Conservation (phyloP, 2,329 filamentous ascomycete genomes). For the Talaromyces atroroseus region DNA sequence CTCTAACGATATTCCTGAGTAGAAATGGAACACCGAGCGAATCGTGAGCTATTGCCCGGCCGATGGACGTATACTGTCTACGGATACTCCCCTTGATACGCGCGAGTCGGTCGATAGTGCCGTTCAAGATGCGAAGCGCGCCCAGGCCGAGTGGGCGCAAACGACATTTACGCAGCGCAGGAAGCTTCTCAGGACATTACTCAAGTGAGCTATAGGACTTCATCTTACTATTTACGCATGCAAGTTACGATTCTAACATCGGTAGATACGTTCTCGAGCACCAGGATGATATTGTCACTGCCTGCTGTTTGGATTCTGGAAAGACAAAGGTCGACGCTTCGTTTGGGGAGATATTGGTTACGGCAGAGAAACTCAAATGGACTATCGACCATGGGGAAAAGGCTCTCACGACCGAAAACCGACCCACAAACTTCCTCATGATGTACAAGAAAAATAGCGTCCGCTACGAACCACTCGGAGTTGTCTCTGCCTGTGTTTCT, state of each 20-base stretch:
- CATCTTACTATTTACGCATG: background rate
- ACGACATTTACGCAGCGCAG: conserved; percentile 74
- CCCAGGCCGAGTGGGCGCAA: conserved; percentile 70
- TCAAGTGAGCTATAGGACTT: conserved; percentile 49
- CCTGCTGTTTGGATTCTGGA: conserved; percentile 86
- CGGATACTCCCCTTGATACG: conserved; percentile 61
- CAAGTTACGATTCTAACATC: background rate
- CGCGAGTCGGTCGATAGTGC: conserved; percentile 71
- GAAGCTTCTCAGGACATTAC: conserved; percentile 72
- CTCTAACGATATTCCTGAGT: conserved; percentile 7
- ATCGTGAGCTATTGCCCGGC: conserved; percentile 62
- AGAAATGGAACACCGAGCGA: conserved; percentile 36
- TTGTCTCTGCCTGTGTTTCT: conserved; percentile 85
- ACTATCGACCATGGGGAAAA: conserved; percentile 85
- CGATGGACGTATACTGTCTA: conserved; percentile 75
- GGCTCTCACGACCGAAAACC: conserved; percentile 63
- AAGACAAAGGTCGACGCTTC: conserved; percentile 95
- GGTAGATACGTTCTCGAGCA: conserved; percentile 71
- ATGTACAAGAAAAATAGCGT: conserved; percentile 91
- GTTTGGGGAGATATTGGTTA: conserved; percentile 91
- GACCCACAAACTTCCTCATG: conserved; percentile 90
- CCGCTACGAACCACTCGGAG: conserved; percentile 83
- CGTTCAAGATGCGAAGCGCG: conserved; percentile 65
- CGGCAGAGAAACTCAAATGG: conserved; percentile 90
- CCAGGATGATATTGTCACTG: conserved; percentile 76